phyloP scores from a whole-genome alignment of 805 yeast species.

The Clavispora fructus region DNA sequence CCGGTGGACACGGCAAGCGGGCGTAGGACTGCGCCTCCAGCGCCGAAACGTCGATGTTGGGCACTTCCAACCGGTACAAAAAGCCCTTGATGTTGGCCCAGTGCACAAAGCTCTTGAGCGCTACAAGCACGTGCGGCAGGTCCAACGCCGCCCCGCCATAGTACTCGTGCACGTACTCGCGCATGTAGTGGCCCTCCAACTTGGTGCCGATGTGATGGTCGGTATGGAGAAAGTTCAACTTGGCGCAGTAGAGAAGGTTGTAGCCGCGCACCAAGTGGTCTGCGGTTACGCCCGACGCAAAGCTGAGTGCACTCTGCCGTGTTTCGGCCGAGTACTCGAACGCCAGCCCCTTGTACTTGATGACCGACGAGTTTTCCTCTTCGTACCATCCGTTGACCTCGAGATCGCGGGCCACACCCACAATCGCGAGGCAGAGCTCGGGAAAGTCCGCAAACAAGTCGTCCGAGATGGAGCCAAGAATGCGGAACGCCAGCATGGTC shows the following conservation, averaged over 20 bases:
- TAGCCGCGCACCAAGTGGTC: conserved; percentile 39
- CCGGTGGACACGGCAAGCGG: conserved; percentile 37
- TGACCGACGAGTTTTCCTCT: conserved; percentile 38
- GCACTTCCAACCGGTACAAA: conserved; percentile 37
- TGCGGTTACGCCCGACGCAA: conserved; percentile 17
- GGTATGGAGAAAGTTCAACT: conserved; percentile 49
- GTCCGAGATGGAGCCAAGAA: conserved; percentile 30
- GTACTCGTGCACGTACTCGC: conserved; percentile 30
- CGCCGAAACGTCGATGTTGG: conserved; percentile 28
- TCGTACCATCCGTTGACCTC: conserved; percentile 49
- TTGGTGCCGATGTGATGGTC: conserved; percentile 52
- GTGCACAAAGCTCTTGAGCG: conserved; percentile 48
- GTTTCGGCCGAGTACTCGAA: conserved; percentile 24
- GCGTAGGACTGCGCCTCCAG: conserved; percentile 26
- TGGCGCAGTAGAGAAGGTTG: conserved; percentile 39
- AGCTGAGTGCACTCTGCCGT: conserved; percentile 25
- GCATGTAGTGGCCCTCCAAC: conserved; percentile 42
- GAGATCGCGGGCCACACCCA: conserved; percentile 46
- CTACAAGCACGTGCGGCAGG: conserved; percentile 39
- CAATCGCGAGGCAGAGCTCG: conserved; percentile 42
- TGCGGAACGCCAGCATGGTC: conserved; percentile 39
- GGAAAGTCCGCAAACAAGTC: conserved; percentile 28
- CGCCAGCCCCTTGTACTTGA: conserved; percentile 27
- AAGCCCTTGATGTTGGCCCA: conserved; percentile 52
- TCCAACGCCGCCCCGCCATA: conserved; percentile 37